Evolutionary conservation across 2,329 filamentous ascomycete genomes (phyloP), one percentile per base, ranked within the genome.

Genomic region (Exophiala dermatitidis): DNA sequence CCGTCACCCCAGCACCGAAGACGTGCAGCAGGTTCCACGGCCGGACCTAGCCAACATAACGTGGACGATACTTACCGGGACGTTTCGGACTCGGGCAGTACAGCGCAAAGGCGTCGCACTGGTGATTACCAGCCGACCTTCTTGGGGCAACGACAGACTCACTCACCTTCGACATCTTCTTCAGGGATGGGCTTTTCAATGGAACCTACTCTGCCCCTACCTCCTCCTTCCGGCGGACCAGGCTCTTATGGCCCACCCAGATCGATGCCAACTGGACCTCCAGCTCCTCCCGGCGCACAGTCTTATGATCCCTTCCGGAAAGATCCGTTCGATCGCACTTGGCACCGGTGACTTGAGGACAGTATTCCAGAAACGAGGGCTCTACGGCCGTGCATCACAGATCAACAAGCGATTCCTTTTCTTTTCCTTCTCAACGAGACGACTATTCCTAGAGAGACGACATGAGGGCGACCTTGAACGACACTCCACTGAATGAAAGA

Each of bases 51-150:
- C 56, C 46, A 46, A 50, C 40, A 43, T 46, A 38, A 31, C 37
- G 38, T 44, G 12, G 59, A 61, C 10, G 59, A 62, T 10, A 49
- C 56, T 2, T 58, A 56, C 33, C 58, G 48, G n/a, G 58, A 60
- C 12, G 42, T 40, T 19, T 33, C 48, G 4, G 61, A 63, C 5
- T 46, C 56, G 7, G 56, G 53, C 1, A 57, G 56, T 31, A 46
- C 58, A 12, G 53, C 50, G 9, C 61, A 60, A 47, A 50, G 61
- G 32, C 57, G 58, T 19, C 54, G 61, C 30, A 63, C 61, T 1
- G 58, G 53, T 31, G 61, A 62, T 31, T 63, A 60, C 38, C 60
- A 62, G 31, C 53, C 60, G 3, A 47, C 54, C 9, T 62, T 60
- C 45, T 34, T 52, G 1, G 46, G 44, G 2, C 19, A 19, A 19